A percentile compares a stretch with the other conserved stretches of the same genome.
phyloP scores from a whole-genome alignment of 176 grass and related monocot species.

The Eragrostis curvula region DNA sequence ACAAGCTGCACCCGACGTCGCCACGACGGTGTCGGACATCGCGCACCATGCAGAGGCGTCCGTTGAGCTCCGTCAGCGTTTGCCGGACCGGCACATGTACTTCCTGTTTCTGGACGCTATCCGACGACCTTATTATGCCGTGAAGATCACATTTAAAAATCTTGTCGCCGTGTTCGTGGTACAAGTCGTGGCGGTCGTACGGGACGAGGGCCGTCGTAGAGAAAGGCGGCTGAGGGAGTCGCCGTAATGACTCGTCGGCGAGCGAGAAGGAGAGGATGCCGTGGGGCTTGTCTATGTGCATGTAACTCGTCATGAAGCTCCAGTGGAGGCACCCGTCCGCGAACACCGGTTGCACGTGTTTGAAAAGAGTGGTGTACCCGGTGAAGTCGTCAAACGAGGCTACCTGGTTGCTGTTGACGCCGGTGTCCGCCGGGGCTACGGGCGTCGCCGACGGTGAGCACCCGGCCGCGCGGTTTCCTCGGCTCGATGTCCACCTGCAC shows the following conservation, averaged over 20 bases:
- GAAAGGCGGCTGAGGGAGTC: neutral
- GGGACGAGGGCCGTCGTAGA: neutral
- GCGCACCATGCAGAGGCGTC: conserved; percentile 15
- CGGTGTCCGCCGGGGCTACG: neutral
- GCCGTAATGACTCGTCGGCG: neutral
- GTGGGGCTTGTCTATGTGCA: neutral
- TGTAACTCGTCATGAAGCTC: neutral
- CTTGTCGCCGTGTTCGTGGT: neutral
- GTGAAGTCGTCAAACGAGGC: neutral
- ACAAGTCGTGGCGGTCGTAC: neutral
- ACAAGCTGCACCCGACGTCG: neutral
- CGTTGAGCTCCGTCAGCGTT: conserved; percentile 18
- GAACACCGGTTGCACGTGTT: neutral
- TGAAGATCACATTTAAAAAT: too few relatives aligned
- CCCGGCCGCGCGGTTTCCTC: too few relatives aligned
- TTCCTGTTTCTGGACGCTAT: neutral
- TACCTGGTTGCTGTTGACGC: neutral
- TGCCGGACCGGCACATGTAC: neutral
- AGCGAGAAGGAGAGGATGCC: conserved; percentile 10
- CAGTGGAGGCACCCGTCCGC: conserved; percentile 28
- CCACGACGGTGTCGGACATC: conserved; percentile 1
- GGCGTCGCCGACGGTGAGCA: neutral
- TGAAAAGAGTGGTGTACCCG: rapidly evolving
- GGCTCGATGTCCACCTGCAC: neutral
- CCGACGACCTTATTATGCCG: neutral